These are phyloP conservation scores for Eremothecium cymbalariae DNA, from an alignment of 1,139 yeast genomes.

Conservation along the genomic window DNA sequence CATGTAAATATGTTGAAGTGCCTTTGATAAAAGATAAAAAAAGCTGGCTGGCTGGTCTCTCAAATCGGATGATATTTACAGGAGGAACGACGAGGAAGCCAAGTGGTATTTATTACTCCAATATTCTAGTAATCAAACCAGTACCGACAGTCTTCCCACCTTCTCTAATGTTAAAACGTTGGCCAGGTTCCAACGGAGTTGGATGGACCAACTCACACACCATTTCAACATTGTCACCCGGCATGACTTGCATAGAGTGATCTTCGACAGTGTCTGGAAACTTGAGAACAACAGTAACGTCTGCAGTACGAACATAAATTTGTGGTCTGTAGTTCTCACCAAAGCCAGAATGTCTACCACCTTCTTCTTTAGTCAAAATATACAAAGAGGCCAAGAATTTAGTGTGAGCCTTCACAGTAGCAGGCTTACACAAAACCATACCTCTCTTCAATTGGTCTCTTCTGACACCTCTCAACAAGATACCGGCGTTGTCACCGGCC, in stretches of 20 bases:
- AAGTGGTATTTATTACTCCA: constrained; percentile 50
- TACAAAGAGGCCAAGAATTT: constrained; percentile 91
- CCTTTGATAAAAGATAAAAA: too few relatives aligned
- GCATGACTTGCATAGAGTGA: constrained; percentile 85
- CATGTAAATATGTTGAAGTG: too few relatives aligned
- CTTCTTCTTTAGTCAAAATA: constrained; percentile 92
- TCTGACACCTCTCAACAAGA: constrained; percentile 94
- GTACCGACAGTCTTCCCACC: constrained; percentile 99
- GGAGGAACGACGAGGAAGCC: too few relatives aligned
- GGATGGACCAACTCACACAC: constrained; percentile 83
- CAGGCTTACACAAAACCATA: constrained; percentile 94
- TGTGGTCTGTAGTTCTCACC: constrained; percentile 98
- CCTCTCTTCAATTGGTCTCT: constrained; percentile 97
- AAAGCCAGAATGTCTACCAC: constrained; percentile 98
- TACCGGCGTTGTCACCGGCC: constrained; percentile 99
- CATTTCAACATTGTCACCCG: constrained; percentile 99
- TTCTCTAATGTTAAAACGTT: constrained; percentile 98
- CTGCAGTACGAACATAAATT: constrained; percentile 92
- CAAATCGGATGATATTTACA: constrained; percentile 1
- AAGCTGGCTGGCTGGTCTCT: neutral
- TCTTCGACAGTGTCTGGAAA: constrained; percentile 89
- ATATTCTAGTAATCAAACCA: constrained; percentile 90
- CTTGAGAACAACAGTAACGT: constrained; percentile 82
- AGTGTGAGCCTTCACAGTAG: constrained; percentile 85
- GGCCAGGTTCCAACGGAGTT: constrained; percentile 91